These are phyloP conservation scores for Helotiales sp. DNA, from an alignment of 2,329 filamentous ascomycete genomes.

Conservation along the genomic window DNA sequence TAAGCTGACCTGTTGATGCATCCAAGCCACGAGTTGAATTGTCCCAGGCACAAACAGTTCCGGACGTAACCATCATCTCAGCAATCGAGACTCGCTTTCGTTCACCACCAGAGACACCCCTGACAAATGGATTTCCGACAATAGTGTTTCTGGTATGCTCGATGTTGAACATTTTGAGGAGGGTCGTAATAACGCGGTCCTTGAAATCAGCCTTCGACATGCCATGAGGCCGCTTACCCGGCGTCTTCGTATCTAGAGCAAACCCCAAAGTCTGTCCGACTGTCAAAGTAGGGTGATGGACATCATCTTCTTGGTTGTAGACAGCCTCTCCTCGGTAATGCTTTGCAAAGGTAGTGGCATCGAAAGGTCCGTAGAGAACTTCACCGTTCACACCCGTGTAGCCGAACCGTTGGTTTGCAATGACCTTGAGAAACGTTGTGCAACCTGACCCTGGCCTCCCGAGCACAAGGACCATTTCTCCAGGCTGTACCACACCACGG, in stretches of 20 bases:
- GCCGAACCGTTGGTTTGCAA: constrained; percentile 55
- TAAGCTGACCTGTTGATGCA: constrained; percentile 72
- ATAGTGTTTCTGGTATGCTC: constrained; percentile 84
- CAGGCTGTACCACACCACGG: constrained; percentile 69
- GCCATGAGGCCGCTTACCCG: constrained; percentile 74
- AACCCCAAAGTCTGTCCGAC: constrained; percentile 87
- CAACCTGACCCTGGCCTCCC: constrained; percentile 44
- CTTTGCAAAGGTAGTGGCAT: constrained; percentile 66
- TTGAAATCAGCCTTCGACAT: constrained; percentile 75
- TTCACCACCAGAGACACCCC: constrained; percentile 80
- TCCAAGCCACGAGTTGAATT: constrained; percentile 81
- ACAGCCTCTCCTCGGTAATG: constrained; percentile 79
- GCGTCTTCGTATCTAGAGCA: constrained; percentile 81
- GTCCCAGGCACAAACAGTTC: constrained; percentile 75
- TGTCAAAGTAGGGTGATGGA: constrained; percentile 80
- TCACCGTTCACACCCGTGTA: constrained; percentile 65
- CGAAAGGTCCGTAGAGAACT: constrained; percentile 75
- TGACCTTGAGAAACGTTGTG: constrained; percentile 54
- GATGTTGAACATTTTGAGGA: constrained; percentile 93
- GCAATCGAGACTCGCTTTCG: constrained; percentile 78
- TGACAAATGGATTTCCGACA: constrained; percentile 79
- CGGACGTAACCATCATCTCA: constrained; percentile 73
- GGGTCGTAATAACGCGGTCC: constrained; percentile 68
- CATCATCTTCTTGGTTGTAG: constrained; percentile 84
- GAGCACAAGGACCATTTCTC: constrained; percentile 67